Conservation (phyloP, 2,329 filamentous ascomycete genomes). For the Botrytis porri region DNA sequence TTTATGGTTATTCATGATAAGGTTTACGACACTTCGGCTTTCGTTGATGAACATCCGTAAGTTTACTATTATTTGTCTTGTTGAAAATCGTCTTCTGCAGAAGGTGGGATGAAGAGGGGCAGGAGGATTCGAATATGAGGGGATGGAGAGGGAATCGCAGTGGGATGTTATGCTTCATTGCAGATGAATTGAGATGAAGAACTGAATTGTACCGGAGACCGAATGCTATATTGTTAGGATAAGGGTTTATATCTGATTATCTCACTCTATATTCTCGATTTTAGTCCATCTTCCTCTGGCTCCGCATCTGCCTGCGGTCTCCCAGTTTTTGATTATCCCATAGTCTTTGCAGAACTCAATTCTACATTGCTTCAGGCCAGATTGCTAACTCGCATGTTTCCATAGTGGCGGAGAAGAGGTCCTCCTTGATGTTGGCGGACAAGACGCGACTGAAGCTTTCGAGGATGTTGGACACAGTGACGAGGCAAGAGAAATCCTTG, state of each 20-base stretch:
- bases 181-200: background rate
- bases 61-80: slow-evolving; percentile 39
- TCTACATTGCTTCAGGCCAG: background rate
- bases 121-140: background rate
- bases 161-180: background rate
- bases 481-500: slow-evolving; percentile 92
- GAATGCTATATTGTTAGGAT: background rate
- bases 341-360: background rate
- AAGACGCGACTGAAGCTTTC: slow-evolving; percentile 96
- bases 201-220: too few relatives aligned
- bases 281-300: background rate
- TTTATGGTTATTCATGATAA: slow-evolving; percentile 93
- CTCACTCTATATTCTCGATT: background rate
- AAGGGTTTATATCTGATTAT: background rate
- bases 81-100: background rate
- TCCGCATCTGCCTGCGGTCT: background rate
- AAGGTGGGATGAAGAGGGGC: background rate
- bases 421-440: slow-evolving; percentile 89
- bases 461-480: slow-evolving; percentile 99
- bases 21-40: slow-evolving; percentile 85
- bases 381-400: slow-evolving; percentile 24
- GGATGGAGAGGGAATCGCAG: background rate
- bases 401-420: slow-evolving; percentile 95
- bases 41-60: slow-evolving; percentile 95
- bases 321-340: background rate